Evolutionary conservation across 176 grass and related monocot genomes (phyloP).

Genomic region (Hsuehochloa calcarea): DNA sequence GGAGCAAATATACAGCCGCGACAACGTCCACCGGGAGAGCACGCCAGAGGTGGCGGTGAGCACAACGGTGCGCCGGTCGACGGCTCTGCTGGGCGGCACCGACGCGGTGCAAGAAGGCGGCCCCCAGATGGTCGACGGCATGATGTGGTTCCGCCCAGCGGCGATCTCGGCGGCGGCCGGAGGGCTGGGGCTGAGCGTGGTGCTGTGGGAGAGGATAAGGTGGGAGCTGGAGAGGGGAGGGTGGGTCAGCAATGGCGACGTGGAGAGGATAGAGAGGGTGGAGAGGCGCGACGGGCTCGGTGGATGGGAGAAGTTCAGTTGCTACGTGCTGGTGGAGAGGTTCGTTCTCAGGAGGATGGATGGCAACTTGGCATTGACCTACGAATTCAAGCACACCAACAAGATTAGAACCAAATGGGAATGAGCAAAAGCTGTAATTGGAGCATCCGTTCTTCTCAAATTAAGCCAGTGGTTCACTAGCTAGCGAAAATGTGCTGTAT

Average conservation of each 20-base stretch:
- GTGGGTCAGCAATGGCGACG: not conserved
- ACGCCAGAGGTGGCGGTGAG: not conserved
- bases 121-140: not conserved
- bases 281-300: not conserved
- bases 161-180: not conserved
- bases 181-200: constrained; percentile 21
- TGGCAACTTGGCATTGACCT: constrained; percentile 32
- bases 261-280: not conserved
- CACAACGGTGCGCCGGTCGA: not conserved
- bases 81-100: constrained; percentile 16
- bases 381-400: constrained; percentile 38
- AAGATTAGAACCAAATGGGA: constrained; percentile 32
- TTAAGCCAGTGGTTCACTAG: not conserved
- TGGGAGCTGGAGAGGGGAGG: constrained; percentile 44
- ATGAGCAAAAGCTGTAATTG: not conserved
- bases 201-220: constrained; percentile 44
- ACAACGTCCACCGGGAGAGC: not conserved
- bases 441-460: not conserved
- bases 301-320: not conserved
- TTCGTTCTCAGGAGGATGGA: constrained; percentile 41
- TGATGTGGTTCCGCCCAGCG: constrained; percentile 16
- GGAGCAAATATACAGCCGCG: constrained; percentile 8
- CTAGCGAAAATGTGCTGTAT: too few species aligned
- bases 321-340: constrained; percentile 46
- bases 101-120: not conserved